Conservation (phyloP, 441 rosid species). For the Lepidium campestre region DNA sequence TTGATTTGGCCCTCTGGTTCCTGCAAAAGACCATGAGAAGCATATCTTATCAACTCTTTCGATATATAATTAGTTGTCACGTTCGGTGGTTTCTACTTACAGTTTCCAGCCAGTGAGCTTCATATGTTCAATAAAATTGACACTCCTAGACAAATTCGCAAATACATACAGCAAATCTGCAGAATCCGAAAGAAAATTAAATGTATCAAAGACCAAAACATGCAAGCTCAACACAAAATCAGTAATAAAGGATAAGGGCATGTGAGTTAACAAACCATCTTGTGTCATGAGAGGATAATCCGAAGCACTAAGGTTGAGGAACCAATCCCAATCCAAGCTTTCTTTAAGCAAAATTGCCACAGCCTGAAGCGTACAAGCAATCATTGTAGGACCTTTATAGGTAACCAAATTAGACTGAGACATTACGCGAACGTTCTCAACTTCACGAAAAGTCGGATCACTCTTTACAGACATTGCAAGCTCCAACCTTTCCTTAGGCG, state of each 20-base stretch:
- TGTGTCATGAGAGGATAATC: constrained; percentile 69
- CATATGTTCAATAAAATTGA: constrained; percentile 75
- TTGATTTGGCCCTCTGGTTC: constrained; percentile 74
- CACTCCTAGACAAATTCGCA: constrained; percentile 48
- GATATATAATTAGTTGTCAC: neutral
- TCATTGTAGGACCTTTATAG: constrained; percentile 66
- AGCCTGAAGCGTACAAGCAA: constrained; percentile 59
- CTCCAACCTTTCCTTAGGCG: constrained; percentile 49
- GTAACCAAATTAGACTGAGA: constrained; percentile 58
- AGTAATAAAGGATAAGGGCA: neutral
- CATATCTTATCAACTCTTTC: constrained; percentile 10
- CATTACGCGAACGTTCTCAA: constrained; percentile 51
- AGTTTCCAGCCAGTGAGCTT: constrained; percentile 83
- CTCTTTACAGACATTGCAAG: constrained; percentile 38
- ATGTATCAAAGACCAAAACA: neutral
- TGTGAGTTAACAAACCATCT: constrained; percentile 42
- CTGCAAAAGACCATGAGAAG: constrained; percentile 23
- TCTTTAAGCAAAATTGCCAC: constrained; percentile 54
- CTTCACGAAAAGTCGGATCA: constrained; percentile 35
- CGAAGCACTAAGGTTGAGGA: constrained; percentile 61
- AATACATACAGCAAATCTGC: constrained; percentile 65
- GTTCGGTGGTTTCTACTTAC: constrained; percentile 35
- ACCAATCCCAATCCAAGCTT: constrained; percentile 71
- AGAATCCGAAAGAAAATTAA: neutral
- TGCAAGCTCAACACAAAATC: neutral